Evolutionary conservation across 768 basidiomycete genomes (phyloP), one percentile per base, ranked within the genome.

Genomic region (Daedaleopsis nitida): DNA sequence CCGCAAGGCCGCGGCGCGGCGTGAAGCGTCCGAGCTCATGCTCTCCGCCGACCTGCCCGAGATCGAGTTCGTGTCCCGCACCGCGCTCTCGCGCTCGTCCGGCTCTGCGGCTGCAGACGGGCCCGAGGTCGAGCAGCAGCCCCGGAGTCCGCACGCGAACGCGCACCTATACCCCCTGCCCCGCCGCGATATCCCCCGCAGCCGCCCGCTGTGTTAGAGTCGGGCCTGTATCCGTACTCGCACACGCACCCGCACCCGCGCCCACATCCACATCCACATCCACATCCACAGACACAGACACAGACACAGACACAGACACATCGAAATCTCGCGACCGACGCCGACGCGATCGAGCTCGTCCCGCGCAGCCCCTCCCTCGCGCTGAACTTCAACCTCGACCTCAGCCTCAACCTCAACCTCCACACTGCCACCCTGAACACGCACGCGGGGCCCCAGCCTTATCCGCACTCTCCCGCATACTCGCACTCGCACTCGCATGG

Each of bases 1-100:
- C 10, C 65, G 67, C 34, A 54, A 44, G 10, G 51, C 64, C 8
- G 67, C 63, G n/a, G 65, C 63, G 21, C 47, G 50, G 23, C 55
- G 59, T 17, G 64, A 63, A 42, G 17, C 17, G 42, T 21, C 65
- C 13, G 27, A 53, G 27, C 27, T 32, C 17, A 49, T 48, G 17
- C 16, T 61, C 17, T 60, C 59, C 38, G 34, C 44, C 9, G 39
- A 58, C 6, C 47, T 54, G 14, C 57, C 59, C n/a, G 35, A 52
- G 1, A n/a, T 42, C 2, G 16, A 39, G 38, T 37, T 34, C 38
- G 37, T 27, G 23, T 13, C 10, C 37, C 21, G 42, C 37, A 17
- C 56, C 17, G 27, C 27, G 27, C 27, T 32, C 27, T 32, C 27
- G 3, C 27, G 3, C 27, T 32, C 27, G 27, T 32, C 27, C 27